Conservation (phyloP, 2,329 filamentous ascomycete species). For the Arthroderma sp. region DNA sequence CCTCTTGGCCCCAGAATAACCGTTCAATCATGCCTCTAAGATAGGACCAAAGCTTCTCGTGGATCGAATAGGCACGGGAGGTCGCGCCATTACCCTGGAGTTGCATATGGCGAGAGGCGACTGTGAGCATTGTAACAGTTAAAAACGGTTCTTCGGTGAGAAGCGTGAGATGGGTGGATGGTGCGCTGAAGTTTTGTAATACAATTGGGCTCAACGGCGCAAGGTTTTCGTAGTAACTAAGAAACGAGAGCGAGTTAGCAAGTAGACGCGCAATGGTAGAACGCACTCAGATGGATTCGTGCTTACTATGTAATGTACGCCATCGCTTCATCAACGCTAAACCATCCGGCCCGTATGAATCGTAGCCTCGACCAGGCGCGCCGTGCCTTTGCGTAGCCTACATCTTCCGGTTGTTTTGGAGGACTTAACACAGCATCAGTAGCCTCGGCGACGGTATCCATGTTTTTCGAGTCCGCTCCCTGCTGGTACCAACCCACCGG, state of each 20-base stretch:
- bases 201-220: slow-evolving; percentile 89
- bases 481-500: slow-evolving; percentile 41
- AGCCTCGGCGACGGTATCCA: slow-evolving; percentile 5
- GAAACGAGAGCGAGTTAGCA: slow-evolving; percentile 5
- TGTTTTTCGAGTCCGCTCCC: slow-evolving; percentile 6
- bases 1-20: slow-evolving; percentile 89
- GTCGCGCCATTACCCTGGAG: slow-evolving; percentile 67
- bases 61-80: slow-evolving; percentile 79
- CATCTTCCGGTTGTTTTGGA: slow-evolving; percentile 19
- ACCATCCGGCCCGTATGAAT: slow-evolving; percentile 95
- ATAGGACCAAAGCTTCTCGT: slow-evolving; percentile 91
- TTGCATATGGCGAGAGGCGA: slow-evolving; percentile 73
- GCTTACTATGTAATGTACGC: slow-evolving; percentile 82
- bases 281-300: slow-evolving; percentile 8
- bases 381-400: slow-evolving; percentile 49
- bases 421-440: slow-evolving; percentile 6
- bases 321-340: slow-evolving; percentile 84
- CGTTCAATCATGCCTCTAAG: slow-evolving; percentile 90
- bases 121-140: slow-evolving; percentile 79
- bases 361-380: slow-evolving; percentile 83
- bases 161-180: slow-evolving; percentile 64
- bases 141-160: slow-evolving; percentile 87
- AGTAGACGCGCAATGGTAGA: slow-evolving; percentile 3
- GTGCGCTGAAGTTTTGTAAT: slow-evolving; percentile 74
- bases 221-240: slow-evolving; percentile 76